A percentile compares a stretch with the other conserved stretches of the same genome.
Conservation (phyloP, 768 basidiomycete species). For the Kwoniella sp. region DNA sequence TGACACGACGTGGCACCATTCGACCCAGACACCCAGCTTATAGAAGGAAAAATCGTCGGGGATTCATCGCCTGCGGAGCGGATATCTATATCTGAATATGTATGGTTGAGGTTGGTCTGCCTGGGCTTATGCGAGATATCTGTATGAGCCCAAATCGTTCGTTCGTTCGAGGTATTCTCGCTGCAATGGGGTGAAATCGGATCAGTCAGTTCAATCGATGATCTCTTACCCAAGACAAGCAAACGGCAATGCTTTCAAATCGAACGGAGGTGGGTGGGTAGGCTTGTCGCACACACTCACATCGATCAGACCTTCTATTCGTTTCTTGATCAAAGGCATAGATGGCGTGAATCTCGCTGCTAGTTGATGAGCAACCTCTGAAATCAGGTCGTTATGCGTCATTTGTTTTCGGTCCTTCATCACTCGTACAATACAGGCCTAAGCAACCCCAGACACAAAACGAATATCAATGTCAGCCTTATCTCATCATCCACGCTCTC, state of each 20-base stretch:
- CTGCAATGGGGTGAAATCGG: slow-evolving; percentile 60
- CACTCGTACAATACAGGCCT: slow-evolving; percentile 96
- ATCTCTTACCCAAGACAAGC: too few relatives aligned
- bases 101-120: too few relatives aligned
- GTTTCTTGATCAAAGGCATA: slow-evolving; percentile 83
- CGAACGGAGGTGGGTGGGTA: too few relatives aligned
- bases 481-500: too few relatives aligned
- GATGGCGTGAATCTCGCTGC: slow-evolving; percentile 82
- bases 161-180: slow-evolving; percentile 87
- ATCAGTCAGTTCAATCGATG: neutral
- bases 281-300: slow-evolving; percentile 64
- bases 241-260: too few relatives aligned
- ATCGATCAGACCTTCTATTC: slow-evolving; percentile 91
- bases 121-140: slow-evolving; percentile 40
- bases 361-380: slow-evolving; percentile 86
- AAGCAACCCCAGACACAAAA: neutral
- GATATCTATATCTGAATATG: too few relatives aligned
- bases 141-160: slow-evolving; percentile 45
- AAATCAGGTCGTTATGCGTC: slow-evolving; percentile 82
- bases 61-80: too few relatives aligned
- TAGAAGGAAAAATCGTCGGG: too few relatives aligned
- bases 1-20: too few relatives aligned
- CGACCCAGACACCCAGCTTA: too few relatives aligned
- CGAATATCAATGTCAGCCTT: too few relatives aligned
- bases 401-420: slow-evolving; percentile 96